Evolutionary conservation across 2,329 filamentous ascomycete genomes (phyloP).

Genomic region (Exophiala xenobiotica): DNA sequence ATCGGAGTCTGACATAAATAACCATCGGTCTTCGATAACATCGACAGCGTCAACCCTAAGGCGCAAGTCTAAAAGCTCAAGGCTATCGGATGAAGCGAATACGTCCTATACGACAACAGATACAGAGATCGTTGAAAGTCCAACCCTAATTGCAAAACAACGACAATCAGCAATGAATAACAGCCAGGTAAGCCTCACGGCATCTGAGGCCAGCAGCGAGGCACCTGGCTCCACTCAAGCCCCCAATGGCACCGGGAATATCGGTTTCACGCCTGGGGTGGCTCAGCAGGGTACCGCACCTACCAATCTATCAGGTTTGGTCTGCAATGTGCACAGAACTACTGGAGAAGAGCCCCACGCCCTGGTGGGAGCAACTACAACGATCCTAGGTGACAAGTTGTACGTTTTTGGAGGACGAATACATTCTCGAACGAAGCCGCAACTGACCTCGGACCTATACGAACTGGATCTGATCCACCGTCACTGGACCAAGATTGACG

Average conservation of each 20-base stretch:
- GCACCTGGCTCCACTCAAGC: slow-evolving; percentile 17
- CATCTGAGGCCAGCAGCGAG: slow-evolving; percentile 29
- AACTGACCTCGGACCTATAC: slow-evolving; percentile 86
- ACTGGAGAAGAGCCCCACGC: slow-evolving; percentile 89
- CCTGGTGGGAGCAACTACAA: slow-evolving; percentile 91
- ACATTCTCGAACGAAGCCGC: slow-evolving; percentile 77
- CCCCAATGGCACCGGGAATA: slow-evolving; percentile 16
- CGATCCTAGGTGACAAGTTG: slow-evolving; percentile 89
- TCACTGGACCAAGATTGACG: slow-evolving; percentile 90
- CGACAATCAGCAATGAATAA: slow-evolving; percentile 26
- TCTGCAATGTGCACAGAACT: slow-evolving; percentile 73
- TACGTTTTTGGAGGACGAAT: slow-evolving; percentile 95
- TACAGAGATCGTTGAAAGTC: slow-evolving; percentile 5
- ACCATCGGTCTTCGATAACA: slow-evolving; percentile 16
- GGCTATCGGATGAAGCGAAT: slow-evolving; percentile 18
- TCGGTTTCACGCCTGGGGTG: slow-evolving; percentile 20
- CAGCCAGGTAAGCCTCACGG: slow-evolving; percentile 31
- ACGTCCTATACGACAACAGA: slow-evolving; percentile 1
- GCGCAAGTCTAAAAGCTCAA: slow-evolving; percentile 4
- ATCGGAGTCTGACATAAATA: slow-evolving; percentile 15
- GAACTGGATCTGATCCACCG: slow-evolving; percentile 87
- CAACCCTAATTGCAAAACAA: not conserved
- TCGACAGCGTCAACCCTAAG: slow-evolving; percentile 14
- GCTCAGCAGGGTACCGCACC: slow-evolving; percentile 40
- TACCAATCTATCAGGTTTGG: slow-evolving; percentile 64